phyloP scores from a whole-genome alignment of 192 early-diverging fungal species.

The Radiomyces spectabilis region DNA sequence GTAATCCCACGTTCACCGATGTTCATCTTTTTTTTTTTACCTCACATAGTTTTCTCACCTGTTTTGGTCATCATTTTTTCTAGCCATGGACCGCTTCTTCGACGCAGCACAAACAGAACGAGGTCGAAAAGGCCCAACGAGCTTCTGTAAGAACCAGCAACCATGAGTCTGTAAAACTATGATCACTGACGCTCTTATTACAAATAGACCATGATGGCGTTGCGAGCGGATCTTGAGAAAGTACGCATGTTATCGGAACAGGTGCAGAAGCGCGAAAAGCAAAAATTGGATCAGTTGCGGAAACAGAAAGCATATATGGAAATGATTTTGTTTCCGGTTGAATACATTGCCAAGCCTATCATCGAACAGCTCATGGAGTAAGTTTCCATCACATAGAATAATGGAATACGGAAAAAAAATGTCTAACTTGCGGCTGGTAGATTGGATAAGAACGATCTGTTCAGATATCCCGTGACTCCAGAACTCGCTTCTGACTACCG shows the following conservation, averaged over 20 bases:
- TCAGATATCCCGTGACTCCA: constrained; percentile 59
- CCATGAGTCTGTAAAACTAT: too few species aligned
- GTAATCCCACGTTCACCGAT: too few species aligned
- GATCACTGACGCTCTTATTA: too few species aligned
- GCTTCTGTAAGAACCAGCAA: constrained; percentile 11
- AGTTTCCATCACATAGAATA: background rate
- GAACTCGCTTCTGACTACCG: constrained; percentile 71
- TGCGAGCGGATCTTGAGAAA: constrained; percentile 84
- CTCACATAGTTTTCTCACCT: too few species aligned
- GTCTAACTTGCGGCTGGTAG: constrained; percentile 5
- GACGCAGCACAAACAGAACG: constrained; percentile 67
- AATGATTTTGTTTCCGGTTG: constrained; percentile 61
- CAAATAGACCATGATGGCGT: constrained; percentile 31
- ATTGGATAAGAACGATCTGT: constrained; percentile 60
- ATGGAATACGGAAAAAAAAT: background rate
- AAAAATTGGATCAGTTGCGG: constrained; percentile 53
- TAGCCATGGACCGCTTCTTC: constrained; percentile 89
- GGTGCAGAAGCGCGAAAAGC: constrained; percentile 65
- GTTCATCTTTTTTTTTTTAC: too few species aligned
- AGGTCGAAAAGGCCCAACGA: constrained; percentile 60
- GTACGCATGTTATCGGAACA: constrained; percentile 78
- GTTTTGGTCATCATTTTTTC: background rate
- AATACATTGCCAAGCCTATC: constrained; percentile 52
- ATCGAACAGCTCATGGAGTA: constrained; percentile 65
- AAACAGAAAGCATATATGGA: constrained; percentile 61